phyloP scores from a whole-genome alignment of 73 alveolate species.

The Tetrahymena elliotti region DNA sequence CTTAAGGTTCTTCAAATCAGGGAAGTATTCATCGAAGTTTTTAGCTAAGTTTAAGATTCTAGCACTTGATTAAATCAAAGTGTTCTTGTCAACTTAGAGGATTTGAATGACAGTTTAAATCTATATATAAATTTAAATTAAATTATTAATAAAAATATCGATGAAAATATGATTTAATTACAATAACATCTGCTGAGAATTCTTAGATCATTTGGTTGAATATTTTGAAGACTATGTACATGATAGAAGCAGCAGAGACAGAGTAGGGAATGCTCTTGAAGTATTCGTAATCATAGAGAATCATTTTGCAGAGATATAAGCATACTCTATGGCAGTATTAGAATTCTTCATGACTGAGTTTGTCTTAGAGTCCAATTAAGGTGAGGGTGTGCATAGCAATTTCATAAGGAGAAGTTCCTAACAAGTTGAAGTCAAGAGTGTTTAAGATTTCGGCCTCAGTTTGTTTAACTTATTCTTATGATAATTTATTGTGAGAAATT shows the following conservation, averaged over 20 bases:
- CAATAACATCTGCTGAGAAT: constrained; percentile 16
- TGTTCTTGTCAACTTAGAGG: constrained; percentile 43
- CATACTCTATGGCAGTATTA: constrained; percentile 52
- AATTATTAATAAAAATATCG: no score
- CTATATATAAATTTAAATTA: background rate
- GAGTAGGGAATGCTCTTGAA: constrained; percentile 57
- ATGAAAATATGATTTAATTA: background rate
- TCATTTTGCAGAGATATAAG: constrained; percentile 77
- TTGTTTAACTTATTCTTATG: constrained; percentile 6
- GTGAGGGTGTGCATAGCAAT: background rate
- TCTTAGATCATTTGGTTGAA: constrained; percentile 68
- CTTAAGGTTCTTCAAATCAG: constrained; percentile 81
- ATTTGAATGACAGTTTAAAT: constrained; percentile 52
- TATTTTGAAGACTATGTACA: constrained; percentile 80
- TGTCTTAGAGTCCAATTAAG: constrained; percentile 2
- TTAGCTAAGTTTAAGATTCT: constrained; percentile 76
- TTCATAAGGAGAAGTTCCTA: constrained; percentile 25
- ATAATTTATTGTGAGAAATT: constrained; percentile 24
- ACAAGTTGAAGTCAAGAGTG: constrained; percentile 10
- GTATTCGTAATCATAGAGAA: constrained; percentile 66
- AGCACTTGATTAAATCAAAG: constrained; percentile 72
- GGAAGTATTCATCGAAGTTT: constrained; percentile 81
- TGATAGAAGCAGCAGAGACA: constrained; percentile 66
- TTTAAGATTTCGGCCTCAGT: constrained; percentile 25
- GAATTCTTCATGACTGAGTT: constrained; percentile 12